Evolutionary conservation across 2,329 filamentous ascomycete species (phyloP), one percentile per base, ranked within the genome.

Genomic region (Helotiales sp.): DNA sequence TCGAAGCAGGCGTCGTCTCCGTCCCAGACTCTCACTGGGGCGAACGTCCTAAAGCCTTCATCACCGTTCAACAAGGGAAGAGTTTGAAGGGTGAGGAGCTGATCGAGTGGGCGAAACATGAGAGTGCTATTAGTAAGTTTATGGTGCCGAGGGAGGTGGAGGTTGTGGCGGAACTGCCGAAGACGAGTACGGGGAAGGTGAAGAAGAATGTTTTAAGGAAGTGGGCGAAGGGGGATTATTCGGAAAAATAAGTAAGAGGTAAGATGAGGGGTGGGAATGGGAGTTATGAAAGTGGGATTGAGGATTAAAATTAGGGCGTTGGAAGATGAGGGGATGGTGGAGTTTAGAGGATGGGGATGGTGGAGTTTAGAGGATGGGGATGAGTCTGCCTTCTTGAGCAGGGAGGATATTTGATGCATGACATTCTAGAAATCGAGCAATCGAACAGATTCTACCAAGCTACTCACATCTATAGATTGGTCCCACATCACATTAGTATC

Each of bases 181-280:
- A 99, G 82, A 99, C 95, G 27, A 95, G 90, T 73, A 99, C 95
- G 0, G 95, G 95, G 2, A 99, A 99, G 81, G 82, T 98, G 59
- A 88, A 91, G 82, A 99, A 99, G 84, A 98, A 96, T 69, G 84
- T 96, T 6, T 74, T 99, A 55, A 79, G 95, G 59, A 88, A 91
- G 66, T 70, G 68, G 68, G 66, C 66, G 36, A 66, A 62, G 59
- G 66, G 68, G 8, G 63, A 68, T 62, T 66, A 64, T 61, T 61
- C 55, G 47, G 62, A 63, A 56, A 66, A 63, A 44, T 44, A 44
- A 38, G 48, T 34, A 31, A 48, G 46, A 33, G 24, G 25, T 29
- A n/a, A 48, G 19, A 29, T 4, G 40, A 8, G 4, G 40, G 17
- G 30, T 10, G 29, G 44, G 7, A n/a, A 6, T 47, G 29, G 38